Base-by-base conservation (phyloP, 129 eudicot species). In the Glebionis coronaria region DNA sequence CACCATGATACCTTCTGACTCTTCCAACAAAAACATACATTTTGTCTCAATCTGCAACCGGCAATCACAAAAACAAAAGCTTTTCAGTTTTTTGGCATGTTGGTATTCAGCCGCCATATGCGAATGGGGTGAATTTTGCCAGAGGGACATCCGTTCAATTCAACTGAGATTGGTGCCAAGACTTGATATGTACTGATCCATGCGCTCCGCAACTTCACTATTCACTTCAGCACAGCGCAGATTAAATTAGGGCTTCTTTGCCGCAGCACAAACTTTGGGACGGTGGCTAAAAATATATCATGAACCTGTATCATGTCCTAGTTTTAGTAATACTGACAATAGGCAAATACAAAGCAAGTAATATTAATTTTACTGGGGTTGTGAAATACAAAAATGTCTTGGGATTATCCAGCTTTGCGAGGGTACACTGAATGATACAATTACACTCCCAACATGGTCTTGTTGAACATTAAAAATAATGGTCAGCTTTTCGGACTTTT, bases 261-360 rank as follows among this genome's bases (percentile, higher is more conserved):
- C 27, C 28, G 57, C 15, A 20, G 35, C 40, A 51, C 72, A 58
- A 45, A 58, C 19, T 28, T 25, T 28, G 16, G 67, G 66, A 45
- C 58, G 10, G 9, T 70, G 54, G 65, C 58, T 73, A 12, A 40
- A 35, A 73, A 40, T 9, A 63, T 42, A 27, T 29, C 63, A 73
- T 9, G 35, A 53, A 21, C 56, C 13, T 27, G 28, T 42, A 56
- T 69, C 35, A 67, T 3, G 40, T 53, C 25, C 63, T 42, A 51
- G n/a, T 21, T n/a, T 14, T 31, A 25, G 38, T 21, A 50, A 61
- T 40, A 10, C 27, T 68, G 44, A 21, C 28, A 20, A 21, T 45
- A 23, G 29, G 44, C 44, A 53, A 38, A 15, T n/a, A 23, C 2
- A 2, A 2, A 23, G 25, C 25, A 42, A 54, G 23, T 23, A 44